Conservation (phyloP, 2,329 filamentous ascomycete genomes). For the Plectosphaerella plurivora region DNA sequence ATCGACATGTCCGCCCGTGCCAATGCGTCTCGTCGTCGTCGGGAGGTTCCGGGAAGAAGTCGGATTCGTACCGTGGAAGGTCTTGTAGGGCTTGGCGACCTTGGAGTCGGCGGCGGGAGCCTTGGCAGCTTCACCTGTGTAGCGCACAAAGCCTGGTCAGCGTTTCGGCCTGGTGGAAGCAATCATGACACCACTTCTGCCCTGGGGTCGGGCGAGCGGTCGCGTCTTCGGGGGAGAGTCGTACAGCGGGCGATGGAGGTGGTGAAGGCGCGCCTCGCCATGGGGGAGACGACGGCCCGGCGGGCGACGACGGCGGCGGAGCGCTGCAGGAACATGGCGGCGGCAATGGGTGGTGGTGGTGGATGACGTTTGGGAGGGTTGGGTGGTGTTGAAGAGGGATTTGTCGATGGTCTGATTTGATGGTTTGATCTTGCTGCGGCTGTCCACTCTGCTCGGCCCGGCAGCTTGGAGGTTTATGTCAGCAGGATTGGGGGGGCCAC, state of each 20-base stretch:
- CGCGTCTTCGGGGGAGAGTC: slow-evolving; percentile 14
- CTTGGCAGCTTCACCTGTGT: slow-evolving; percentile 32
- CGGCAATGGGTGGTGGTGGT: slow-evolving; percentile 17
- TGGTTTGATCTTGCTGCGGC: slow-evolving; percentile 20
- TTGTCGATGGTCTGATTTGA: slow-evolving; percentile 44
- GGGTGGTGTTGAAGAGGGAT: slow-evolving; percentile 34
- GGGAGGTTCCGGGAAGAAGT: not conserved
- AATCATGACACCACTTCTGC: not conserved
- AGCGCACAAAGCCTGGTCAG: not conserved
- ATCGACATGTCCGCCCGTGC: too few relatives aligned
- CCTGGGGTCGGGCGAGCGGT: slow-evolving; percentile 12
- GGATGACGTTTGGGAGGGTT: slow-evolving; percentile 11
- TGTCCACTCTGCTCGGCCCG: slow-evolving; percentile 6
- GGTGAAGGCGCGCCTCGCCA: slow-evolving; percentile 54
- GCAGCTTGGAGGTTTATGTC: not conserved
- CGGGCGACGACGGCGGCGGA: slow-evolving; percentile 57
- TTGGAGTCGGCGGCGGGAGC: slow-evolving; percentile 20
- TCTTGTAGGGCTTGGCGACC: slow-evolving; percentile 38
- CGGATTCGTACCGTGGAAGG: slow-evolving; percentile 37
- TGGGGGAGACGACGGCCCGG: slow-evolving; percentile 50
- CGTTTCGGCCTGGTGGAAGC: not conserved
- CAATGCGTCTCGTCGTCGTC: too few relatives aligned
- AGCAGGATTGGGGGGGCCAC: slow-evolving; percentile 8
- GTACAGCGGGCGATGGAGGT: slow-evolving; percentile 59
- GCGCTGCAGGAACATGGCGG: slow-evolving; percentile 61